Evolutionary conservation across 208 protist species (phyloP).

Genomic region (Wallacemonas rigidus): DNA sequence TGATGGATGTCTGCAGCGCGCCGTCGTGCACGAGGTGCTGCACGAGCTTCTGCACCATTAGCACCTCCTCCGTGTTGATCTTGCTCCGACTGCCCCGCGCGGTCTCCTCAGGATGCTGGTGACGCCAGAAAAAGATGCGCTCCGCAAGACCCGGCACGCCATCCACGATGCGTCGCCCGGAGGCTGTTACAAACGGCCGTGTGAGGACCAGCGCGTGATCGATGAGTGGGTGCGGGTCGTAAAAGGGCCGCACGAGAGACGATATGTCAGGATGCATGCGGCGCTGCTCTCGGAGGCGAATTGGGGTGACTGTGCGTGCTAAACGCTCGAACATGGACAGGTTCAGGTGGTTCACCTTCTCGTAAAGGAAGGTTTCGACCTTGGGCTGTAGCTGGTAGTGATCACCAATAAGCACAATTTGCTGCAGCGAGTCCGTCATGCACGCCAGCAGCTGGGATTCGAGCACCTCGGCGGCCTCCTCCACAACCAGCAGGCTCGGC

Average conservation of each 20-base stretch:
- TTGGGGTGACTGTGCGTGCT: slow-evolving; percentile 43
- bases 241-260: slow-evolving; percentile 86
- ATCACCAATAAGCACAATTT: slow-evolving; percentile 92
- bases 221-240: slow-evolving; percentile 59
- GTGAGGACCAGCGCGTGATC: slow-evolving; percentile 59
- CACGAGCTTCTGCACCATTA: slow-evolving; percentile 78
- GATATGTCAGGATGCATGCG: slow-evolving; percentile 90
- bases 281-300: slow-evolving; percentile 88
- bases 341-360: slow-evolving; percentile 86
- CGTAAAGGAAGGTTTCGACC: slow-evolving; percentile 90
- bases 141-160: slow-evolving; percentile 66
- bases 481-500: slow-evolving; percentile 90
- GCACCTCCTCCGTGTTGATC: slow-evolving; percentile 82
- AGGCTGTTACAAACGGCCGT: slow-evolving; percentile 53
- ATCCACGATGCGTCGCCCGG: slow-evolving; percentile 33
- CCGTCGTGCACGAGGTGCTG: slow-evolving; percentile 76
- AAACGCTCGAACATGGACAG: slow-evolving; percentile 92
- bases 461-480: slow-evolving; percentile 94
- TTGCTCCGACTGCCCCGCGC: slow-evolving; percentile 81
- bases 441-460: slow-evolving; percentile 92
- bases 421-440: slow-evolving; percentile 90
- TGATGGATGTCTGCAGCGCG: slow-evolving; percentile 90
- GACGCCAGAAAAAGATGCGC: slow-evolving; percentile 90
- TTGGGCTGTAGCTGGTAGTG: slow-evolving; percentile 93
- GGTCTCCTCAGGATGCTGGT: slow-evolving; percentile 82